Evolutionary conservation across 495 filamentous ascomycete genomes (phyloP), one percentile per base, ranked within the genome.

Genomic region (Jackrogersella minutella): DNA sequence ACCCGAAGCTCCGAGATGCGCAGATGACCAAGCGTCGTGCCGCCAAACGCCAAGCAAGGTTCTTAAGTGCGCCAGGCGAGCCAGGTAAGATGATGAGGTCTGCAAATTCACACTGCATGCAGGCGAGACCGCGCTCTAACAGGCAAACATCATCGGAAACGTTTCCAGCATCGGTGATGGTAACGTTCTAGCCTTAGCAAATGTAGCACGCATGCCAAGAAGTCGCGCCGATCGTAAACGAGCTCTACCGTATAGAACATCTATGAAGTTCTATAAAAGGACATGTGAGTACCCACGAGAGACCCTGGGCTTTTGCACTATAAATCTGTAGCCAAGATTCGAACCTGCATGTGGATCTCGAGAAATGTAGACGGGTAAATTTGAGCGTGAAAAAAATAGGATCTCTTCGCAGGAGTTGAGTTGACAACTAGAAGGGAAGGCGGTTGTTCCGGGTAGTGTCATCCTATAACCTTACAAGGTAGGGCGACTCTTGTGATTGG

Each of bases 321-420:
- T 44, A 39, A 22, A 47, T 26, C 22, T 46, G 33, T 41, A 47
- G 63, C 49, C 37, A 59, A 60, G 59, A 64, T 41, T 50, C 57
- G 55, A 60, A 57, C 66, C 59, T 61, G 49, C 60, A 60, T 56
- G 55, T 55, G 58, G 41, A 70, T 63, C 59, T 70, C 43, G 26
- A 67, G 52, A 51, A 58, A 63, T 58, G 66, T 70, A 56, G 28
- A 66, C 63, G 68, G 68, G 33, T 68, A 70, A 66, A 67, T 68
- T 13, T 54, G 33, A n/a, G 19, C 26, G 53, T 46, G 41, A 21
- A 49, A 17, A 49, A 28, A 54, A 53, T 44, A 44, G 30, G 43
- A 63, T 41, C 41, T 47, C 39, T 43, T 49, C 54, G 16, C 5
- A 40, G 24, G 28, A 33, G 43, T 51, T 51, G 33, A 68, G 43